A percentile compares a stretch with the other conserved stretches of the same genome.
phyloP scores from a whole-genome alignment of 139 green algal species.

The Mychonastes homosphaera region DNA sequence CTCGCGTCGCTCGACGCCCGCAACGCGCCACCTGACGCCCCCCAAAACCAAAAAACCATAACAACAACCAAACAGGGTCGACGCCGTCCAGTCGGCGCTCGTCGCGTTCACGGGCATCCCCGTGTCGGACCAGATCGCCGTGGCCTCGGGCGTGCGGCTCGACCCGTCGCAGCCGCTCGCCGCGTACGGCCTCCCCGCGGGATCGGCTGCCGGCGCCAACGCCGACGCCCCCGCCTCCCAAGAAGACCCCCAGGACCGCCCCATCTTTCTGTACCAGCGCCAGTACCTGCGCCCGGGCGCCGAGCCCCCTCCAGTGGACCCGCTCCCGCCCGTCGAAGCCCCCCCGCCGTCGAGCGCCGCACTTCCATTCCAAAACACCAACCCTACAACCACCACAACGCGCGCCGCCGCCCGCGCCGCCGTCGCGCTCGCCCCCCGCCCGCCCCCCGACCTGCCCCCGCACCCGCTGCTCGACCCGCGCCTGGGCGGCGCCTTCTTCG shows the following conservation, averaged over 20 bases:
- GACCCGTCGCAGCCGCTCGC: slow-evolving; percentile 47
- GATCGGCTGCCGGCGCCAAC: not conserved
- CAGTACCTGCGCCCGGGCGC: slow-evolving; percentile 36
- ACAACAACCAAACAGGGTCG: slow-evolving; percentile 57
- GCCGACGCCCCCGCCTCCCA: not conserved
- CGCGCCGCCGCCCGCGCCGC: too few species aligned
- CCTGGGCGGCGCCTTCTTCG: too few species aligned
- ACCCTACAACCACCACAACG: too few species aligned
- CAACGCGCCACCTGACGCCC: not conserved
- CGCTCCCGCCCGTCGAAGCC: slow-evolving; percentile 23
- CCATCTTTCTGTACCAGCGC: slow-evolving; percentile 72
- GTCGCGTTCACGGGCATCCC: slow-evolving; percentile 56
- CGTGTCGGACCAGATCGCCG: slow-evolving; percentile 69
- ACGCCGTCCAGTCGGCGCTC: slow-evolving; percentile 63
- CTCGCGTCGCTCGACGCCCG: too few species aligned
- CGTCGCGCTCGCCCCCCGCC: too few species aligned
- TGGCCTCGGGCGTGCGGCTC: slow-evolving; percentile 53
- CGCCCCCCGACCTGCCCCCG: too few species aligned
- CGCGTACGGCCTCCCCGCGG: slow-evolving; percentile 56
- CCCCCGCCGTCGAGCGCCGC: too few species aligned
- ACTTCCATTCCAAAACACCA: too few species aligned
- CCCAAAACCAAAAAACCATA: not conserved
- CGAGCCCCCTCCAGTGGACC: slow-evolving; percentile 30
- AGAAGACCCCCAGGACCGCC: slow-evolving; percentile 30
- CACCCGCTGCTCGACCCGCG: too few species aligned